Base-by-base conservation (phyloP, 257 asterid genomes). In the Phtheirospermum japonicum region DNA sequence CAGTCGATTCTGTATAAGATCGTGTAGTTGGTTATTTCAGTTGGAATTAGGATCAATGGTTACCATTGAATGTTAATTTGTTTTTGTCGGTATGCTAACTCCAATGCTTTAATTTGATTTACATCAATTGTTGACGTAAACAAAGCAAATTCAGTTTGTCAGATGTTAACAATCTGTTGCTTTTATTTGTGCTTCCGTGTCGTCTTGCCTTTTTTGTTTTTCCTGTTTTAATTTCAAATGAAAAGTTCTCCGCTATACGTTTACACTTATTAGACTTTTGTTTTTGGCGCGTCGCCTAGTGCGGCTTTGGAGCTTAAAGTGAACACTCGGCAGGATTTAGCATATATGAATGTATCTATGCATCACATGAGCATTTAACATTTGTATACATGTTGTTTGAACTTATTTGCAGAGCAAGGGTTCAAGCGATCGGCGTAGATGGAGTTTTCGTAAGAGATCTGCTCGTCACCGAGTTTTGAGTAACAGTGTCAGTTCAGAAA, bases 391-490 rank as follows among this genome's bases (percentile, higher is more conserved):
- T 14, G 23, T 28, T 61, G 23, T 48, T 71, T 64, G 23, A 48
- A 54, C 61, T 73, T 68, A n/a, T 69, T 67, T 64, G 55, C 77
- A 88, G 97, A 76, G 70, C 75, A 89, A 92, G 79, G 79, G 76
- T 64, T 72, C 94, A 28, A 74, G 86, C 62, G 98, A 87, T 67
- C 81, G 80, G 66, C 88, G 90, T 61, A 83, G 87, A 14, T 89
- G 99, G 99, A 89, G 96, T 77, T 89, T 92, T 63, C 81, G 94
- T 71, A 92, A 89, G 84, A 85, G 74, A 76, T 89, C 99, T 33
- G 81, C 86, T 7, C 83, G 85, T 55, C 95, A 86, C 71, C 89
- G 95, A 36, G 82, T 83, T 33, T 71, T 89, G 78, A 89, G 85
- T 73, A 83, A 87, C 79, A 73, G 79, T 39, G 89, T 59, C 69